Percentiles rank a stretch among this genome's conserved stretches.
Conservation (phyloP, 2,329 filamentous ascomycete genomes). For the Aspergillus felis region DNA sequence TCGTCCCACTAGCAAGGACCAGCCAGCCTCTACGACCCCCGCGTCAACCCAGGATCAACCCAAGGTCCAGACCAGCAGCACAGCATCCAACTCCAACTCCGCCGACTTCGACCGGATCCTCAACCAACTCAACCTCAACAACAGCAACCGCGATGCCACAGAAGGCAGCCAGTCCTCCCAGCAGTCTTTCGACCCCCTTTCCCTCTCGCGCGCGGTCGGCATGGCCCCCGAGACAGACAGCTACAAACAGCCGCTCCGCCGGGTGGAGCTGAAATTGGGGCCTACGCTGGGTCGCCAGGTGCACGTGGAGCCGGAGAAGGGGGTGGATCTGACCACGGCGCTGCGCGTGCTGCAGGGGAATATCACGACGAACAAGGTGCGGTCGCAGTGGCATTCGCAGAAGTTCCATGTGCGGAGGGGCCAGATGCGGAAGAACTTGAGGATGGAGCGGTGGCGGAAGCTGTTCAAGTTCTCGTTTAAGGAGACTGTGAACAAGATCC, state of each 20-base stretch:
- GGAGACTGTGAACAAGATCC: slow-evolving; percentile 39
- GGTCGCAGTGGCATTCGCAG: slow-evolving; percentile 29
- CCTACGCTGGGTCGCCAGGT: slow-evolving; percentile 36
- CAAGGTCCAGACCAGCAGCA: background rate
- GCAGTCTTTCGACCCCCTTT: slow-evolving; percentile 10
- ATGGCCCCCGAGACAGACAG: slow-evolving; percentile 15
- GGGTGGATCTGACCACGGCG: slow-evolving; percentile 27
- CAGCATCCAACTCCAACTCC: background rate
- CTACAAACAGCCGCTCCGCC: slow-evolving; percentile 18
- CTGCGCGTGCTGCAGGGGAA: slow-evolving; percentile 24
- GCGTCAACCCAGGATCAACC: slow-evolving; percentile 4
- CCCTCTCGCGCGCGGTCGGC: slow-evolving; percentile 20
- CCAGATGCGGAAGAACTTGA: slow-evolving; percentile 38
- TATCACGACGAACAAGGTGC: slow-evolving; percentile 32
- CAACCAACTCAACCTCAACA: slow-evolving; percentile 27
- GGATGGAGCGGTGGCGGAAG: slow-evolving; percentile 39
- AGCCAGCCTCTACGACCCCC: slow-evolving; percentile 6
- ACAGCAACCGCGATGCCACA: background rate
- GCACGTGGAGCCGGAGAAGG: slow-evolving; percentile 31
- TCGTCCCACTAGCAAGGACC: slow-evolving; percentile 14
- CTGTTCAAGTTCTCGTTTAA: slow-evolving; percentile 44
- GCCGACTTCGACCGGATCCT: slow-evolving; percentile 32
- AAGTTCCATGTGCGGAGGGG: slow-evolving; percentile 42
- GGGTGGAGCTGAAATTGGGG: slow-evolving; percentile 33
- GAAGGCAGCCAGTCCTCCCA: background rate